Evolutionary conservation across 768 basidiomycete species (phyloP).

Genomic region (Macrolepiota fuliginosa): DNA sequence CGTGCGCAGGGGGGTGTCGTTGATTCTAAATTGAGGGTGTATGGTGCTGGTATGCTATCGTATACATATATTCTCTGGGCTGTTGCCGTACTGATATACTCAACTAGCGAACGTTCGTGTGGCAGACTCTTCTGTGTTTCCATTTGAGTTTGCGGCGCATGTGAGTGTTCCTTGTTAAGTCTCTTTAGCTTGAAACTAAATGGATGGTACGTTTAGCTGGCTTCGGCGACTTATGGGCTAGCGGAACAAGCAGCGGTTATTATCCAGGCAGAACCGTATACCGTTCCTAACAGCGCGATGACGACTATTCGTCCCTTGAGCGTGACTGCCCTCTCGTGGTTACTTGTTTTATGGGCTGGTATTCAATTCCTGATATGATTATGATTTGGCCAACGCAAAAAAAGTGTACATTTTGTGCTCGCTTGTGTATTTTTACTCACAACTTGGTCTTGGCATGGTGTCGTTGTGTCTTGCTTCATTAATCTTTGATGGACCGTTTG

Average conservation of each 20-base stretch:
- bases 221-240: conserved; percentile 25
- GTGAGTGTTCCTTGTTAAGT: conserved; percentile 17
- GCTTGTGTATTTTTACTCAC: not conserved
- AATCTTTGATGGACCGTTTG: not conserved
- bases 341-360: not conserved
- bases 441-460: not conserved
- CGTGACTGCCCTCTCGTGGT: not conserved
- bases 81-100: not conserved
- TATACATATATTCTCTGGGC: not conserved
- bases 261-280: conserved; percentile 18
- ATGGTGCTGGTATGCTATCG: conserved; percentile 24
- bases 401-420: not conserved
- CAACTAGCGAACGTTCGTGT: conserved; percentile 50
- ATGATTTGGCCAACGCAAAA: not conserved
- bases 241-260: conserved; percentile 26
- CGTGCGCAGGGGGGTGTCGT: conserved; percentile 29
- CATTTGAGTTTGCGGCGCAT: conserved; percentile 38
- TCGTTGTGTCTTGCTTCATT: not conserved
- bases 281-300: conserved; percentile 13
- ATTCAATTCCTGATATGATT: not conserved
- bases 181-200: not conserved
- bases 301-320: not conserved
- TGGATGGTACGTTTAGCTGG: conserved; percentile 18
- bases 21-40: conserved; percentile 26
- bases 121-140: conserved; percentile 54